These are phyloP conservation scores for Rhododendron ovatum DNA, from an alignment of 148 eudicot genomes.

Conservation along the genomic window DNA sequence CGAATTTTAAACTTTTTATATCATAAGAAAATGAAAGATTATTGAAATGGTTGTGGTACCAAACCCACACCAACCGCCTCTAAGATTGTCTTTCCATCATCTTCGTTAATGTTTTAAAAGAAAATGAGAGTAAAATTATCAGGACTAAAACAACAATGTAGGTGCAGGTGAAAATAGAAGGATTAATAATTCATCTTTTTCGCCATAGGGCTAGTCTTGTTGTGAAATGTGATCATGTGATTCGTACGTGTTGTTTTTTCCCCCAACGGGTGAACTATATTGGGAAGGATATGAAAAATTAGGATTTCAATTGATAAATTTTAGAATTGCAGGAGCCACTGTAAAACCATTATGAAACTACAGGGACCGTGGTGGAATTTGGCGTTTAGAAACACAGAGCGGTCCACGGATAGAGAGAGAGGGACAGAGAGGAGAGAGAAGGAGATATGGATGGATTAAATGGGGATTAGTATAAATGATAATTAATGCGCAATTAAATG, in stretches of 20 bases:
- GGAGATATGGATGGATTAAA: neutral
- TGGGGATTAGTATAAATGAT: neutral
- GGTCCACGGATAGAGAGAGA: no score
- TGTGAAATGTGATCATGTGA: neutral
- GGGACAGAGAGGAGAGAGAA: neutral
- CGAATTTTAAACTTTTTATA: no score
- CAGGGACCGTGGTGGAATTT: neutral
- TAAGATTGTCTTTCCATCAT: neutral
- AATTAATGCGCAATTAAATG: neutral
- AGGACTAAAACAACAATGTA: neutral
- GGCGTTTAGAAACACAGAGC: neutral
- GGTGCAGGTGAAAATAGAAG: neutral
- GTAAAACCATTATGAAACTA: neutral
- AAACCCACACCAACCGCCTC: neutral
- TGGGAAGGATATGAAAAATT: neutral
- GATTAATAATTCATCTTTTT: no score
- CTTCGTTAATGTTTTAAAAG: no score
- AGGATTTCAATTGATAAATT: neutral
- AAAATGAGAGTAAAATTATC: no score
- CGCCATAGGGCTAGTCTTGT: neutral
- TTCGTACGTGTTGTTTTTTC: no score
- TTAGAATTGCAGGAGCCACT: neutral
- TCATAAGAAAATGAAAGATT: neutral
- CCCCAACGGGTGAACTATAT: neutral
- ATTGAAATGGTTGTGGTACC: neutral